Base-by-base conservation (phyloP, 192 early-diverging fungal genomes). In the Blastocladiella britannica region DNA sequence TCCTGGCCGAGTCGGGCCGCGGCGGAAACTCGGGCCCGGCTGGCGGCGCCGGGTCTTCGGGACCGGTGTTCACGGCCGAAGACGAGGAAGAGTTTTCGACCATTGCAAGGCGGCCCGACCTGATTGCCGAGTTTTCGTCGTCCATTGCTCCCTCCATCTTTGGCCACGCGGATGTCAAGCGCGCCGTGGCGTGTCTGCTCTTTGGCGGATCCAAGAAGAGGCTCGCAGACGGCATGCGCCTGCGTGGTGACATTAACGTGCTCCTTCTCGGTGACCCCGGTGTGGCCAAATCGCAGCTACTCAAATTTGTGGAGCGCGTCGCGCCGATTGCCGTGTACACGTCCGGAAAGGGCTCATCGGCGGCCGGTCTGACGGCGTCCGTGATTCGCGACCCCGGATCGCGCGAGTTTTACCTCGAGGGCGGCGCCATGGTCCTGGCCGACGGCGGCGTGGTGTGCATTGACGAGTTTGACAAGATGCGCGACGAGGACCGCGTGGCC, bases 401-500 rank as follows among this genome's bases (percentile, higher is more conserved):
- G 78, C 76, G 95, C 28, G 95, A 96, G 65, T 99, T 99, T 66
- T 86, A 88, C 60, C 72, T 99, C 37, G 95, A 99, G 71, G 95
- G 88, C 56, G 95, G 95, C 29, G 95, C 95, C 1, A 97, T 99
- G 93, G 93, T 99, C 24, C 75, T 99, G 59, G 91, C 91, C 4
- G 93, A 97, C 68, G 91, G 93, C 53, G 95, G 93, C 65, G 92
- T 97, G 52, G 92, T 98, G 31, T 99, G 95, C 73, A 99, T 99
- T 66, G 95, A 99, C 74, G 95, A 99, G 74, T 99, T 99, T 68
- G 95, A 99, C 71, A 99, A 99, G 75, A 99, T 99, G 95, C 78
- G 92, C 60, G 92, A 97, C 52, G 93, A 97, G 71, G 95, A 99
- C 70, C 82, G 93, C 52, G 95, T 99, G 5, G 93, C 95, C 12